Evolutionary conservation across 768 basidiomycete species (phyloP).

Genomic region (Vararia minispora): DNA sequence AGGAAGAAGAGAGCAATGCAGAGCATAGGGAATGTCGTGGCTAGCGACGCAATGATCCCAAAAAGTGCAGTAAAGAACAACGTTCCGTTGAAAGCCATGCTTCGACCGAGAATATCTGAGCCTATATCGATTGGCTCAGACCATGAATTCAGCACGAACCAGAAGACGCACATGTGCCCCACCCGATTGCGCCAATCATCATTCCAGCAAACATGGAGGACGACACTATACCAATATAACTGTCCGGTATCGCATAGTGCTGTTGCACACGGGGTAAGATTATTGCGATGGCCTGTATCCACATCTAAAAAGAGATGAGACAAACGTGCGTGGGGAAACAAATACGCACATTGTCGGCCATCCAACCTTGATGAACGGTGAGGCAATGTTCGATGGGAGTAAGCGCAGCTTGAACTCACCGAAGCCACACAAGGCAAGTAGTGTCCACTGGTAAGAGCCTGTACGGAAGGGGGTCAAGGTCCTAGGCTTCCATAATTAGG

Average conservation of each 20-base stretch:
- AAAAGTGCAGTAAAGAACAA: conserved; percentile 86
- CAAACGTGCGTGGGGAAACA: conserved; percentile 1
- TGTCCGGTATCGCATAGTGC: conserved; percentile 73
- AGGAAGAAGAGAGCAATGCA: conserved; percentile 78
- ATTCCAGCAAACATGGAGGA: conserved; percentile 92
- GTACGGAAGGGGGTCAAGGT: background rate
- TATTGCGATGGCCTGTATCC: conserved; percentile 86
- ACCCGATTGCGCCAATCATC: conserved; percentile 89
- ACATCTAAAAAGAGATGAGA: conserved; percentile 50
- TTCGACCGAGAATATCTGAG: conserved; percentile 84
- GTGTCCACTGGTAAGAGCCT: conserved; percentile 73
- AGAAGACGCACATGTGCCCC: conserved; percentile 68
- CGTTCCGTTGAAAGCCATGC: conserved; percentile 85
- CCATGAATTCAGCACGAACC: background rate
- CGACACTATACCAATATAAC: conserved; percentile 70
- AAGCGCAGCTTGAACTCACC: conserved; percentile 58
- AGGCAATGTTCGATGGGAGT: background rate
- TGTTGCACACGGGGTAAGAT: conserved; percentile 94
- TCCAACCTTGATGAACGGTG: conserved; percentile 50
- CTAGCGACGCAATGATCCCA: conserved; percentile 68
- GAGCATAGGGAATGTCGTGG: conserved; percentile 54
- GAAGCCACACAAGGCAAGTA: conserved; percentile 78
- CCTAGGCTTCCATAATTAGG: background rate
- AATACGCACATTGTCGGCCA: conserved; percentile 75
- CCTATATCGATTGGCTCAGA: conserved; percentile 24